Evolutionary conservation across 2,329 filamentous ascomycete genomes (phyloP).

Genomic region (Clarireedia homoeocarpa): DNA sequence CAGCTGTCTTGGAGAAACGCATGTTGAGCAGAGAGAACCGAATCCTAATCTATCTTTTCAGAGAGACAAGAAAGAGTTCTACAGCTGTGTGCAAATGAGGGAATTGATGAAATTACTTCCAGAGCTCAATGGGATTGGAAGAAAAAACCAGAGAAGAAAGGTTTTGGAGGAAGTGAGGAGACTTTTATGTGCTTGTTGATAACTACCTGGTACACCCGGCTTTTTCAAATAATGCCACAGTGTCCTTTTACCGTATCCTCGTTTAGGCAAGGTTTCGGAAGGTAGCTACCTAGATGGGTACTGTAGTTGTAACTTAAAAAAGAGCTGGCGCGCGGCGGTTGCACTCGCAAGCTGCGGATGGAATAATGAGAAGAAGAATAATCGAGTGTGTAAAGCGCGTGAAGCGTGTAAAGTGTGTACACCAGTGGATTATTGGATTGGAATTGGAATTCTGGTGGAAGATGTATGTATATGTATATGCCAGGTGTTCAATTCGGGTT

Average conservation of each 20-base stretch:
- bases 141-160: conserved; percentile 9
- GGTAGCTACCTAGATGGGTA: no score
- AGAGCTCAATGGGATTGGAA: conserved; percentile 20
- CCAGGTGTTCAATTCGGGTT: no score
- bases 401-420: no score
- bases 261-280: conserved; percentile 7
- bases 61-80: conserved; percentile 16
- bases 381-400: no score
- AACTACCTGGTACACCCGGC: conserved; percentile 2
- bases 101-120: conserved; percentile 19
- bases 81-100: conserved; percentile 17
- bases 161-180: neutral
- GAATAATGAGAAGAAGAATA: no score
- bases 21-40: conserved; percentile 38
- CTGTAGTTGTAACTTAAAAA: no score
- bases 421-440: no score
- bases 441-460: no score
- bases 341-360: no score
- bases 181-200: conserved; percentile 9
- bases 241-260: conserved; percentile 10
- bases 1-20: conserved; percentile 77
- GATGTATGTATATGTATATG: no score
- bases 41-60: conserved; percentile 15
- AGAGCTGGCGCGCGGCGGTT: no score
- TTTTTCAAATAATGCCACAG: conserved; percentile 9